phyloP scores from a whole-genome alignment of 1,284 basidiomycete species.

The Rhodotorula sp. region DNA sequence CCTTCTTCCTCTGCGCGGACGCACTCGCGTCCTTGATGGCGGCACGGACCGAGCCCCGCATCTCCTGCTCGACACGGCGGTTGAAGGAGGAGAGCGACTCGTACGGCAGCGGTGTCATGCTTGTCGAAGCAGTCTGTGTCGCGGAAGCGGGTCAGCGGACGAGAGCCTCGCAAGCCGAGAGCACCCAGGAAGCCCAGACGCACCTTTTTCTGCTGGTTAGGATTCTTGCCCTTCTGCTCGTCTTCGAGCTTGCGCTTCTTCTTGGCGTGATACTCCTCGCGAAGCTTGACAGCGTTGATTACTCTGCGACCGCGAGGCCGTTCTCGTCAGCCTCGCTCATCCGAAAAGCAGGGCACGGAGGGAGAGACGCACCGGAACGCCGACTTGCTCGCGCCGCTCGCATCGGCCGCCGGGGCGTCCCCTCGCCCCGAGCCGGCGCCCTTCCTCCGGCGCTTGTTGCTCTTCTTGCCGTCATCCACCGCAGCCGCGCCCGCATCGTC shows the following conservation, averaged over 20 bases:
- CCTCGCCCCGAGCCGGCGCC: neutral
- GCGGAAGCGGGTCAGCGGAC: neutral
- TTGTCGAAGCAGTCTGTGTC: conserved; percentile 3
- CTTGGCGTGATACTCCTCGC: conserved; percentile 38
- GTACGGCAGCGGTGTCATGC: conserved; percentile 32
- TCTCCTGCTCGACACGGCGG: conserved; percentile 39
- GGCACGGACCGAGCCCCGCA: conserved; percentile 27
- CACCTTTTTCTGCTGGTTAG: conserved; percentile 22
- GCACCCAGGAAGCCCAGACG: neutral
- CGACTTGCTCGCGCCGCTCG: conserved; percentile 27
- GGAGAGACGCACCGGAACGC: conserved; percentile 22
- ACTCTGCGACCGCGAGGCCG: conserved; percentile 9
- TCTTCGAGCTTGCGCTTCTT: conserved; percentile 39
- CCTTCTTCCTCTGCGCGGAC: conserved; percentile 29
- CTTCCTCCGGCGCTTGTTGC: conserved; percentile 28
- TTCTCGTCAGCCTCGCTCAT: neutral
- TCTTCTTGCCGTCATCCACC: conserved; percentile 8
- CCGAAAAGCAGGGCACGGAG: too few species aligned
- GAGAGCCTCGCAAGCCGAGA: neutral
- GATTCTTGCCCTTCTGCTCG: conserved; percentile 23
- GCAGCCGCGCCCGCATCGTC: neutral
- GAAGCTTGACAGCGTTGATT: conserved; percentile 34
- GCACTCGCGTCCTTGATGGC: conserved; percentile 32
- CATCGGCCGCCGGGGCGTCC: conserved; percentile 7
- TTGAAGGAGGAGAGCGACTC: conserved; percentile 40